A percentile compares a stretch with the other conserved stretches of the same genome.
Conservation (phyloP, 495 filamentous ascomycete species). For the Neurospora sp. region DNA sequence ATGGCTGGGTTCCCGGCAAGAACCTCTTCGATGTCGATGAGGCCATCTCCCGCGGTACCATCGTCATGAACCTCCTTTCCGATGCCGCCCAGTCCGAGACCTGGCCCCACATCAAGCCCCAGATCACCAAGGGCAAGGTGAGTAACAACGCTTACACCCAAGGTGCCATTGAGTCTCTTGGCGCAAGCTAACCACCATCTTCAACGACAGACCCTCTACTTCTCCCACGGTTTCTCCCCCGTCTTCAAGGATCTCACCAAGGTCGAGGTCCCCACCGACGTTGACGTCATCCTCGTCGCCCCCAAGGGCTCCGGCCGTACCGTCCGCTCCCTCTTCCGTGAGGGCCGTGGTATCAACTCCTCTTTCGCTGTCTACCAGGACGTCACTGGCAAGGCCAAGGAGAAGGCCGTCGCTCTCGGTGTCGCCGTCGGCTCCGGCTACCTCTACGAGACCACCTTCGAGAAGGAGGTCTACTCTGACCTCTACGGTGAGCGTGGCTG, state of each 20-base stretch:
- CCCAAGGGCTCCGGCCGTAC: conserved; percentile 98
- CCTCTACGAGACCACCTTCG: conserved; percentile 99
- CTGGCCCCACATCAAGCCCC: conserved; percentile 95
- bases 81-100: conserved; percentile 98
- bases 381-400: conserved; percentile 94
- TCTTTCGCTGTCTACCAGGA: conserved; percentile 98
- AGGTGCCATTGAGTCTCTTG: background rate
- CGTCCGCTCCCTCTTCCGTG: conserved; percentile 92
- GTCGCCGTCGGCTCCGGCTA: conserved; percentile 94
- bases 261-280: conserved; percentile 87
- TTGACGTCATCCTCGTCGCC: conserved; percentile 98
- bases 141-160: conserved; percentile 7
- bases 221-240: conserved; percentile 99
- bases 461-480: conserved; percentile 99
- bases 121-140: conserved; percentile 95
- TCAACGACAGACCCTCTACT: conserved; percentile 76
- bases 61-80: conserved; percentile 97
- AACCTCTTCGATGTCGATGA: conserved; percentile 97
- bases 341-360: conserved; percentile 98
- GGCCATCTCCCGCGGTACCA: conserved; percentile 85
- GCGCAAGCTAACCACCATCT: background rate
- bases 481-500: conserved; percentile 99
- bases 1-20: conserved; percentile 96
- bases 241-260: conserved; percentile 99
- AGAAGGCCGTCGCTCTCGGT: conserved; percentile 94